Percentiles rank a stretch among this genome's conserved stretches.
Evolutionary conservation across 352 stramenopile genomes (phyloP).

Genomic region (Thraustotheca clavata): DNA sequence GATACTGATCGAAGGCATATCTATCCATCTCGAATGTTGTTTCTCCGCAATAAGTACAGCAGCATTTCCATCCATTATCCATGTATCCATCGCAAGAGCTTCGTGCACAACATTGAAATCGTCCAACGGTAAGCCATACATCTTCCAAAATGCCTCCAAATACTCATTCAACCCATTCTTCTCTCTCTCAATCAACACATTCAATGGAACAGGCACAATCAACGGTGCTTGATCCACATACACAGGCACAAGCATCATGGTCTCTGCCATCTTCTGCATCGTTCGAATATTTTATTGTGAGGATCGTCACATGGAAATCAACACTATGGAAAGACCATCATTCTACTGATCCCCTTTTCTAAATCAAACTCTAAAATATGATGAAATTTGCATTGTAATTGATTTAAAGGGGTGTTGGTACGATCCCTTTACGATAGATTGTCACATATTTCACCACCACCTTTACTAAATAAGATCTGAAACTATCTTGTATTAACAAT

Average conservation of each 20-base stretch:
- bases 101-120: not conserved
- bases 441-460: not conserved
- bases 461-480: not conserved
- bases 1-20: not conserved
- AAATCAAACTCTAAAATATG: too few relatives aligned
- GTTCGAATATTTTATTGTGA: too few relatives aligned
- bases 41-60: not conserved
- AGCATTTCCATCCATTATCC: not conserved
- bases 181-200: not conserved
- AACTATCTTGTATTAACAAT: constrained; percentile 5
- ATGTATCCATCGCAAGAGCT: not conserved
- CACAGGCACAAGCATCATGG: not conserved
- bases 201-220: constrained; percentile 1
- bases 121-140: not conserved
- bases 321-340: too few relatives aligned
- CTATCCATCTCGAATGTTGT: not conserved
- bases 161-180: not conserved
- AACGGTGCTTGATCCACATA: constrained; percentile 8
- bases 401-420: too few relatives aligned
- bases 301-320: too few relatives aligned
- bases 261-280: not conserved
- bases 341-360: too few relatives aligned
- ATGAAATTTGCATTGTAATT: too few relatives aligned
- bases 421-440: not conserved
- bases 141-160: not conserved